These are phyloP conservation scores for Colletotrichum nymphaeae DNA, from an alignment of 2,329 filamentous ascomycete species.

Conservation along the genomic window DNA sequence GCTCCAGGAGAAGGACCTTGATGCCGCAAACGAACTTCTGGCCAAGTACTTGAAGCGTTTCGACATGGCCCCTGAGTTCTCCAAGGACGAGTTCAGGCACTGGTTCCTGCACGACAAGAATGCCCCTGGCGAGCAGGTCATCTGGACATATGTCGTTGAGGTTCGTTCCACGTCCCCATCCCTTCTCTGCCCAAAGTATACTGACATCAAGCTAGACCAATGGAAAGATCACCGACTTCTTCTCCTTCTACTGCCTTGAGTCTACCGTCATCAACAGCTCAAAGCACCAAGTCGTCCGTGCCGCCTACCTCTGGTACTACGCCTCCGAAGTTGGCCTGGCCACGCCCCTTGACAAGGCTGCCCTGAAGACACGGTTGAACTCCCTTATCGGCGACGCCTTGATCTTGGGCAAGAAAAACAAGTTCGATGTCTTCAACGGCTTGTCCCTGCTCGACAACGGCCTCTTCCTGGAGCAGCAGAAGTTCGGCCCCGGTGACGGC, in stretches of 20 bases:
- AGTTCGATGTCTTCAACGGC: slow-evolving; percentile 97
- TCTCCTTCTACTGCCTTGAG: slow-evolving; percentile 96
- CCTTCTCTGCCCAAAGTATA: neutral
- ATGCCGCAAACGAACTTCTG: slow-evolving; percentile 79
- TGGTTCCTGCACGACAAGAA: slow-evolving; percentile 83
- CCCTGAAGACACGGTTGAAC: slow-evolving; percentile 84
- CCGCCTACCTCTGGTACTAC: slow-evolving; percentile 98
- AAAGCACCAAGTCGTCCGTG: slow-evolving; percentile 83
- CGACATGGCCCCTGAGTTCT: slow-evolving; percentile 86
- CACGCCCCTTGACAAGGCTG: slow-evolving; percentile 62
- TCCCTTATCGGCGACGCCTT: slow-evolving; percentile 85
- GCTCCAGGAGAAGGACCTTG: slow-evolving; percentile 84
- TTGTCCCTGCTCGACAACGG: slow-evolving; percentile 94
- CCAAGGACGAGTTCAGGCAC: slow-evolving; percentile 83
- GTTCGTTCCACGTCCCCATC: slow-evolving; percentile 45
- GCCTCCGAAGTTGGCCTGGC: slow-evolving; percentile 83
- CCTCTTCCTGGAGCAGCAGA: slow-evolving; percentile 91
- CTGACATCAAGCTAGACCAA: slow-evolving; percentile 51
- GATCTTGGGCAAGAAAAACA: slow-evolving; percentile 83
- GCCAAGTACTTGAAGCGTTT: slow-evolving; percentile 83
- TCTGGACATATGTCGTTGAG: slow-evolving; percentile 95
- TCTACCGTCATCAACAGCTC: slow-evolving; percentile 88
- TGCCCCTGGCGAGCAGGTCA: slow-evolving; percentile 77
- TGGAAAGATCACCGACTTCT: slow-evolving; percentile 92
- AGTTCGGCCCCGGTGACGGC: slow-evolving; percentile 94